These are phyloP conservation scores for Elasticomyces elasticus DNA, from an alignment of 495 filamentous ascomycete genomes.

Conservation along the genomic window DNA sequence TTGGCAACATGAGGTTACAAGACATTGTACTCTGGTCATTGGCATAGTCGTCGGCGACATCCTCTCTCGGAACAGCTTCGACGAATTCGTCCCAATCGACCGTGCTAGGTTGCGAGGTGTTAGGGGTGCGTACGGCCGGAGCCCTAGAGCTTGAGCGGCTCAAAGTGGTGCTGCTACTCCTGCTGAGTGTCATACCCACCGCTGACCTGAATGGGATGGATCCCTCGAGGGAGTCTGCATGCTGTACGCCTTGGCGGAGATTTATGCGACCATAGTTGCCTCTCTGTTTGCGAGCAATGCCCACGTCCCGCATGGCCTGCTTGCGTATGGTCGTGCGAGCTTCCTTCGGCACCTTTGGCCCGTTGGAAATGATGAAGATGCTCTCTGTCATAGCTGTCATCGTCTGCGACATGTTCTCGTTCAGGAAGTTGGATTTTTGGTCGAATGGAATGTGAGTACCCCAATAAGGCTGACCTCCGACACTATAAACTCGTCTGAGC, in stretches of 20 bases:
- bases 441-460: neutral
- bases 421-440: neutral
- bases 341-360: slow-evolving; percentile 15
- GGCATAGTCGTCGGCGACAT: neutral
- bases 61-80: neutral
- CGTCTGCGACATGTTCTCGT: no score
- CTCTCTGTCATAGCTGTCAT: slow-evolving; percentile 7
- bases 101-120: neutral
- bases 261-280: slow-evolving; percentile 17
- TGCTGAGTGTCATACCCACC: slow-evolving; percentile 1
- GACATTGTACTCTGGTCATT: neutral
- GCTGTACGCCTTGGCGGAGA: slow-evolving; percentile 11
- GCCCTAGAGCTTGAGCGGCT: neutral
- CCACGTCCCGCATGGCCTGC: slow-evolving; percentile 26
- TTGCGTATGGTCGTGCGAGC: slow-evolving; percentile 20
- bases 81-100: neutral
- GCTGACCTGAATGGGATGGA: slow-evolving; percentile 8
- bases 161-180: neutral
- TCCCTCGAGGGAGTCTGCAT: neutral
- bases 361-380: slow-evolving; percentile 10
- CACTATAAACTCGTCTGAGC: neutral
- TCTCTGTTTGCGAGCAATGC: slow-evolving; percentile 16
- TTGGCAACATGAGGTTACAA: neutral
- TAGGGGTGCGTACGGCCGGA: neutral
- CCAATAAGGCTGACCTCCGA: neutral